phyloP scores from a whole-genome alignment of 2,329 filamentous ascomycete genomes.

The Fusarium tricinctum region DNA sequence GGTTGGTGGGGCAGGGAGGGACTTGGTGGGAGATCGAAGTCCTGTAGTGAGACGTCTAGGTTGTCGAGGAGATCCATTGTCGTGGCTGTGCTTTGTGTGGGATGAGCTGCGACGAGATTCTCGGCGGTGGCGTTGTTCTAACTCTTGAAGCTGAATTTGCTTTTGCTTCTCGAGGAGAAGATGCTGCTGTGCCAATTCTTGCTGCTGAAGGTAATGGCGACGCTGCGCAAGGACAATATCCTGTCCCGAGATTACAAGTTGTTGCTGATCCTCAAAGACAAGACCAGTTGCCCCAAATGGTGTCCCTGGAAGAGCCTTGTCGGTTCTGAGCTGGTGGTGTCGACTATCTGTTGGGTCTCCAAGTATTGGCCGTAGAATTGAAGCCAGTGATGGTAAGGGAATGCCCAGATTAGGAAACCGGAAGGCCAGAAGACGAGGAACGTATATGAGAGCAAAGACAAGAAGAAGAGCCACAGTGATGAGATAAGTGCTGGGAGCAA shows the following conservation, averaged over 20 bases:
- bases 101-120: conserved; percentile 25
- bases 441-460: conserved; percentile 66
- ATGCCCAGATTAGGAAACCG: conserved; percentile 56
- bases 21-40: conserved; percentile 66
- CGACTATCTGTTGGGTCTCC: conserved; percentile 27
- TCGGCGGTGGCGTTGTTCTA: conserved; percentile 38
- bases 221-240: conserved; percentile 50
- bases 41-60: conserved; percentile 68
- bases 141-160: conserved; percentile 39
- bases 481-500: conserved; percentile 71
- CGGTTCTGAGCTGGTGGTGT: conserved; percentile 17
- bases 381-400: conserved; percentile 48
- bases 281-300: conserved; percentile 48
- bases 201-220: conserved; percentile 43
- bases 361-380: conserved; percentile 39
- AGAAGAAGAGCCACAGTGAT: conserved; percentile 64
- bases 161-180: conserved; percentile 41
- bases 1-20: conserved; percentile 54
- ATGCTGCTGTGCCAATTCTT: conserved; percentile 32
- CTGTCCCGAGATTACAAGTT: conserved; percentile 51
- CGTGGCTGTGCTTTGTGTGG: conserved; percentile 20
- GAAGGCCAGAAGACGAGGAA: conserved; percentile 55
- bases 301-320: conserved; percentile 49
- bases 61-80: conserved; percentile 57
- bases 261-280: conserved; percentile 54